A percentile compares a stretch with the other conserved stretches of the same genome.
Evolutionary conservation across 495 filamentous ascomycete species (phyloP).

Genomic region (Daldinia loculata): DNA sequence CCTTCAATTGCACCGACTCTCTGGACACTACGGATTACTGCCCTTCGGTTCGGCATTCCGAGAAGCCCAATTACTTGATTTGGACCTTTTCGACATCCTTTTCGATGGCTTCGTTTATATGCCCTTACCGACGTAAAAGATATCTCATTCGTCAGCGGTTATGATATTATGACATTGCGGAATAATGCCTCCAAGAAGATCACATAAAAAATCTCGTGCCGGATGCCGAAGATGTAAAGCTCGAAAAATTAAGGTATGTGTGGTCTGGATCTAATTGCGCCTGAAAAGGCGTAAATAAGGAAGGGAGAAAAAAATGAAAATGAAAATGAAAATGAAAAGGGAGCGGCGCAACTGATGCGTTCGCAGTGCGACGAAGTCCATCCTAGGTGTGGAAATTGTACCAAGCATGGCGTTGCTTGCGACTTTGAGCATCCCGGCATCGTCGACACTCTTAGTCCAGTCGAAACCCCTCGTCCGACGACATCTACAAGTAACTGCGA

Average conservation of each 20-base stretch:
- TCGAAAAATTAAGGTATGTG: slow-evolving; percentile 68
- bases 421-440: slow-evolving; percentile 64
- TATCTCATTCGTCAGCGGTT: slow-evolving; percentile 20
- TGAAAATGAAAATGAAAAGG: not conserved
- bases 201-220: slow-evolving; percentile 69
- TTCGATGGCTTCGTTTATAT: slow-evolving; percentile 42
- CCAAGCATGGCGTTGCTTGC: slow-evolving; percentile 69
- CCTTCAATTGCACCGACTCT: slow-evolving; percentile 4
- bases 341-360: slow-evolving; percentile 23
- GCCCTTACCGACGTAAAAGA: slow-evolving; percentile 22
- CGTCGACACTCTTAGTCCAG: slow-evolving; percentile 45
- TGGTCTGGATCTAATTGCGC: not conserved
- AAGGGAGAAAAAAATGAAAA: not conserved
- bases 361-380: slow-evolving; percentile 69
- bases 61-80: slow-evolving; percentile 14
- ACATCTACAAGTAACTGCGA: slow-evolving; percentile 46
- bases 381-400: slow-evolving; percentile 68
- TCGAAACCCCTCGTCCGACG: slow-evolving; percentile 45
- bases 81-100: slow-evolving; percentile 18
- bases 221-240: slow-evolving; percentile 69
- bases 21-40: not conserved
- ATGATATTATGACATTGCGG: slow-evolving; percentile 20
- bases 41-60: slow-evolving; percentile 13
- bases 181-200: slow-evolving; percentile 64
- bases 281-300: not conserved